Evolutionary conservation across 148 eudicot genomes (phyloP).

Genomic region (Pharnaceum exiguum): DNA sequence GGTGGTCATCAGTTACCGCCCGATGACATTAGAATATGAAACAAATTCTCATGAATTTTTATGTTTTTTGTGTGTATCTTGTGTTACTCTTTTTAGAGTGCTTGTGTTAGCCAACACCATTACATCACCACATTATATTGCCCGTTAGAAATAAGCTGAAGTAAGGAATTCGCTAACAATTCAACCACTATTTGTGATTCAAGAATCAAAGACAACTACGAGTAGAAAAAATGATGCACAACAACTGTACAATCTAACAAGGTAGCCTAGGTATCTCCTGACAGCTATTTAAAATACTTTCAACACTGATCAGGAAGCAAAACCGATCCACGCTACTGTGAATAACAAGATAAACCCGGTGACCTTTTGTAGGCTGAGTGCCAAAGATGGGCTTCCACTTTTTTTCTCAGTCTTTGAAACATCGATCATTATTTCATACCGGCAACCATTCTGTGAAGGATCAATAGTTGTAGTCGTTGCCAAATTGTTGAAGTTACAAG

Average conservation of each 20-base stretch:
- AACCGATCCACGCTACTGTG: slow-evolving; percentile 6
- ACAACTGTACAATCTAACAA: background rate
- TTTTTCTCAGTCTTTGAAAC: slow-evolving; percentile 35
- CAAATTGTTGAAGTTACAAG: slow-evolving; percentile 54
- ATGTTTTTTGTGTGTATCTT: no score
- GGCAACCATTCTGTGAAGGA: slow-evolving; percentile 61
- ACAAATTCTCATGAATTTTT: no score
- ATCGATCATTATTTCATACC: slow-evolving; percentile 70
- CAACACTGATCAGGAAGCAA: slow-evolving; percentile 8
- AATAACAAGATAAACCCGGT: slow-evolving; percentile 14
- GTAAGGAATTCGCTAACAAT: no score
- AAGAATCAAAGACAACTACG: no score
- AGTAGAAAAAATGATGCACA: no score
- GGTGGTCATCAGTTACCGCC: no score
- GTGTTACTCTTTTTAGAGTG: no score
- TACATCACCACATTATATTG: no score
- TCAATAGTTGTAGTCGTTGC: slow-evolving; percentile 52
- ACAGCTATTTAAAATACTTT: background rate
- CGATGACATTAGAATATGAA: no score
- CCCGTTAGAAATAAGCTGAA: no score
- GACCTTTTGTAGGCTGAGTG: slow-evolving; percentile 4
- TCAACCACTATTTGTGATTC: no score
- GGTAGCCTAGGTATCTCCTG: background rate
- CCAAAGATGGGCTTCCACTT: slow-evolving; percentile 1
- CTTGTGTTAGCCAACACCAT: no score